A percentile compares a stretch with the other conserved stretches of the same genome.
phyloP scores from a whole-genome alignment of 768 basidiomycete species.

The Polyporus arcularius region DNA sequence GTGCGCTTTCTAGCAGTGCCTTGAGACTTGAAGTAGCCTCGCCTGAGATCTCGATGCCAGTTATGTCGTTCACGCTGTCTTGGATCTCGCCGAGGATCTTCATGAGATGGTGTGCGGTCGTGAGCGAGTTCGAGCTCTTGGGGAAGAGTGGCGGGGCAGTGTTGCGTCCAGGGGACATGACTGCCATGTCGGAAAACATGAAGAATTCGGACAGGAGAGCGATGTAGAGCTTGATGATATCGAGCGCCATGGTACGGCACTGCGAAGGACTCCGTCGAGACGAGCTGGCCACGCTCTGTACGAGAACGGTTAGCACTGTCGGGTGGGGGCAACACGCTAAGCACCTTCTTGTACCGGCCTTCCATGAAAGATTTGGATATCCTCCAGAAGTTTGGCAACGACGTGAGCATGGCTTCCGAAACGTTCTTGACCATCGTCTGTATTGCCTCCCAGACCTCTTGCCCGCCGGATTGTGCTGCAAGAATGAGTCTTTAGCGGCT shows the following conservation, averaged over 20 bases:
- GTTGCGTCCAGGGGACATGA: slow-evolving; percentile 54
- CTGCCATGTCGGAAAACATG: slow-evolving; percentile 73
- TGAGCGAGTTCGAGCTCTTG: slow-evolving; percentile 74
- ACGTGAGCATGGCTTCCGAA: slow-evolving; percentile 83
- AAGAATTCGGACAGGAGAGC: slow-evolving; percentile 87
- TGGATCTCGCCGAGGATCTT: slow-evolving; percentile 83
- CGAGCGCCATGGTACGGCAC: slow-evolving; percentile 84
- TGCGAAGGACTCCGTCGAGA: slow-evolving; percentile 81
- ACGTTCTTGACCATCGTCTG: slow-evolving; percentile 79
- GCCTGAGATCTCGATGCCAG: slow-evolving; percentile 75
- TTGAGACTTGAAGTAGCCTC: slow-evolving; percentile 71
- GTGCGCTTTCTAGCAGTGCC: slow-evolving; percentile 73
- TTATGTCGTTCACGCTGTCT: slow-evolving; percentile 82
- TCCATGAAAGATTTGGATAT: slow-evolving; percentile 90
- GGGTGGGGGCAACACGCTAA: slow-evolving; percentile 8
- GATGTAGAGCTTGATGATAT: slow-evolving; percentile 84
- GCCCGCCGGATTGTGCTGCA: slow-evolving; percentile 68
- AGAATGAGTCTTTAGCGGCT: not conserved
- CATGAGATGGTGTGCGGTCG: slow-evolving; percentile 77
- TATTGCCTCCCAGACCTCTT: slow-evolving; percentile 81
- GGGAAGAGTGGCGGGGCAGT: slow-evolving; percentile 62
- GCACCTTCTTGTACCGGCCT: slow-evolving; percentile 88
- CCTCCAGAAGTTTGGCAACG: slow-evolving; percentile 92
- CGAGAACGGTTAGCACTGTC: not conserved
- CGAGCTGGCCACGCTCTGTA: slow-evolving; percentile 29